Evolutionary conservation across 2,329 filamentous ascomycete species (phyloP).

Genomic region (Neonectria hederae): DNA sequence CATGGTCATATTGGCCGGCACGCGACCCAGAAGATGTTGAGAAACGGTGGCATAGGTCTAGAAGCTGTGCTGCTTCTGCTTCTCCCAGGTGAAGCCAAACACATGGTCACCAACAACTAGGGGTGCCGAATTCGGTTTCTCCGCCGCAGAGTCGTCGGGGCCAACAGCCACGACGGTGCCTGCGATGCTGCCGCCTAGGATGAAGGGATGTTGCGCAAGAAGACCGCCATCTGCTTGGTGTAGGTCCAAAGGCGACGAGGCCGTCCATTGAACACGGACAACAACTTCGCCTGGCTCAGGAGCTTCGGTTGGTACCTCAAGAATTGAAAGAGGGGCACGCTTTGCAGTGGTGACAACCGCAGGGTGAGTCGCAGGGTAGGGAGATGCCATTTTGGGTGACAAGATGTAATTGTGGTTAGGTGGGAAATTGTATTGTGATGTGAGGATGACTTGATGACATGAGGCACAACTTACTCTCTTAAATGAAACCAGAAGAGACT

Average conservation of each 20-base stretch:
- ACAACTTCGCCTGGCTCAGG: background rate
- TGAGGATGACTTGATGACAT: background rate
- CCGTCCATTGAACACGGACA: background rate
- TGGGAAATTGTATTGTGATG: background rate
- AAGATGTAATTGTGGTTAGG: too few species aligned
- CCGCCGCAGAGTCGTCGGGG: background rate
- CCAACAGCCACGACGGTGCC: background rate
- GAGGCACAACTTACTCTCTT: background rate
- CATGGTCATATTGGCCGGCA: background rate
- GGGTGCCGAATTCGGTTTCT: background rate
- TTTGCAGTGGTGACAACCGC: conserved; percentile 1
- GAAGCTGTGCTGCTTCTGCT: background rate
- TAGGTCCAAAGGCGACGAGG: background rate
- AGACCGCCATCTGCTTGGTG: conserved; percentile 1
- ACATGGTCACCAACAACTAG: background rate
- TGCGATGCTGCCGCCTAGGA: background rate
- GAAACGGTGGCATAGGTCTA: background rate
- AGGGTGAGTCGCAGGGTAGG: background rate
- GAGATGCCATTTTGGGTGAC: background rate
- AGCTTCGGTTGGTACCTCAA: background rate
- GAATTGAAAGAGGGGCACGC: background rate
- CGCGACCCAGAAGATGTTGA: background rate
- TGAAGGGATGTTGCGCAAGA: background rate
- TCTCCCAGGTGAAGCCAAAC: background rate
- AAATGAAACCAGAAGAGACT: background rate